Percentiles rank a stretch among this genome's conserved stretches.
These are phyloP conservation scores for Candida frijolesensis DNA, from an alignment of 1,139 yeast species.

Conservation along the genomic window DNA sequence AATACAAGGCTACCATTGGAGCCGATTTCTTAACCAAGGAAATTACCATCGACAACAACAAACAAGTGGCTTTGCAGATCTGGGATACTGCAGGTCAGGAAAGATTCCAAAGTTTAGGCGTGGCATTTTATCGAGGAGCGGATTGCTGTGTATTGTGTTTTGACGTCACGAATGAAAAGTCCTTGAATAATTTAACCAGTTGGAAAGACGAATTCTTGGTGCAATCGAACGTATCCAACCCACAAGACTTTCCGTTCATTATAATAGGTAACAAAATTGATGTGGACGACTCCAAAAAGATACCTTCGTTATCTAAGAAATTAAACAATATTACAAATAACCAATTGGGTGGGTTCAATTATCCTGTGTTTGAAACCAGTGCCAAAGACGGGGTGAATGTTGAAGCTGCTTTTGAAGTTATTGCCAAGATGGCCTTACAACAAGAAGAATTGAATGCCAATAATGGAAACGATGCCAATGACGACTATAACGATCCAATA, in stretches of 20 bases:
- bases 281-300: constrained; percentile 87
- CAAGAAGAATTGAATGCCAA: constrained; percentile 89
- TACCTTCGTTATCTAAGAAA: constrained; percentile 73
- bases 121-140: constrained; percentile 96
- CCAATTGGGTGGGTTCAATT: constrained; percentile 72
- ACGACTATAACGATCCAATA: constrained; percentile 92
- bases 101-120: constrained; percentile 94
- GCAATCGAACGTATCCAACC: constrained; percentile 91
- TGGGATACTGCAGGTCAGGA: constrained; percentile 99
- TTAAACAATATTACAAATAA: constrained; percentile 82
- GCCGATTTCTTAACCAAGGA: constrained; percentile 97
- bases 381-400: constrained; percentile 95
- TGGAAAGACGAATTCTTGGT: constrained; percentile 97
- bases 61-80: constrained; percentile 79
- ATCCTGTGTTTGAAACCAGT: constrained; percentile 92
- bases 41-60: constrained; percentile 73
- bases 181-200: constrained; percentile 83
- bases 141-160: constrained; percentile 96
- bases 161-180: constrained; percentile 91
- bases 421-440: constrained; percentile 91
- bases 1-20: constrained; percentile 96
- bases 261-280: constrained; percentile 94
- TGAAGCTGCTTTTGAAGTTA: constrained; percentile 93
- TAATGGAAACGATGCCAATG: constrained; percentile 70
- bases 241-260: constrained; percentile 94